Evolutionary conservation across 164 flowering plant genomes (phyloP), one percentile per base, ranked within the genome.

Genomic region (Liriodendron chinense): DNA sequence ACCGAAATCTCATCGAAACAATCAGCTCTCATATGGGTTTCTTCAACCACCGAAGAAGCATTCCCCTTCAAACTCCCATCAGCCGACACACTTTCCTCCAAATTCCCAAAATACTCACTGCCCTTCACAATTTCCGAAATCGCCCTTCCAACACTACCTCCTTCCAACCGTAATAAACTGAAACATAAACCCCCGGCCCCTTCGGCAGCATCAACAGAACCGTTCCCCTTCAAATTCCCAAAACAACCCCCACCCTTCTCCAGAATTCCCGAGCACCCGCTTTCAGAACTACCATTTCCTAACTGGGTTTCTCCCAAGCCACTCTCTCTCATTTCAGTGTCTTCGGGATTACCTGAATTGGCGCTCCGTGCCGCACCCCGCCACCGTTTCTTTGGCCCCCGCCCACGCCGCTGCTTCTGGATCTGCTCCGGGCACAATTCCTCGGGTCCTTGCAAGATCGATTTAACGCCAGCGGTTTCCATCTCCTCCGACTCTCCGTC

Each of bases 401-500:
- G 79, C 57, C 90, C 85, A 1, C 76, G 28, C 21, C 71, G 69
- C 62, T 65, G 74, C 76, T n/a, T 57, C 24, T 65, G 72, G 16
- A 48, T 72, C 75, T 63, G 70, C 64, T 71, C 80, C 16, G 16
- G 3, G 16, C 8, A 53, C 63, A 8, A n/a, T 47, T 22, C 43
- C 68, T 50, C 9, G 43, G 56, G 1, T 7, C 25, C 47, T 28
- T 65, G 78, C 75, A 90, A 20, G 21, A 84, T 77, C 18, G 82
- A 72, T 25, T 66, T 74, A 1, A 85, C 79, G 61, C 88, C 89
- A 0, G 76, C 73, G 53, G 78, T 75, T 0, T 88, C 87, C 74
- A 89, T 57, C 69, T 86, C 91, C 81, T 88, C 92, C 18, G 87
- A 86, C 82, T 84, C 87, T 3, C 96, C 96, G 65, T 87, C 87